Evolutionary conservation across 2,329 filamentous ascomycete species (phyloP), one percentile per base, ranked within the genome.

Genomic region (Pseudopithomyces chartarum): DNA sequence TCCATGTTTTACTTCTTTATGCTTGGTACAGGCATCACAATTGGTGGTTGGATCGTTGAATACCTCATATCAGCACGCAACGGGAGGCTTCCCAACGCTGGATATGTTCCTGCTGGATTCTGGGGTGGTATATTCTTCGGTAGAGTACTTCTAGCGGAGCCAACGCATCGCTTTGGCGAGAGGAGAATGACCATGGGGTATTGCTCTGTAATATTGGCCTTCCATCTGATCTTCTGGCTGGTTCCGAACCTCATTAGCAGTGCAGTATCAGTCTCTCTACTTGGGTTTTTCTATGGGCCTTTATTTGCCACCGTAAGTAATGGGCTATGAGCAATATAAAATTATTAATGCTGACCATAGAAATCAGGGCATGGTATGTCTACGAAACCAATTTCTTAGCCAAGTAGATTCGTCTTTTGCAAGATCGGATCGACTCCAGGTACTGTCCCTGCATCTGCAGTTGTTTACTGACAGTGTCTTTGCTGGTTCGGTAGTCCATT

Each of bases 1-100:
- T 85, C 85, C 47, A 52, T 86, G 1, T 88, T 87, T 69, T 89
- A 85, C 73, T 88, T 88, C 73, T 87, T 88, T 68, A 83, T 84
- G 50, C 75, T 89, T 0, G 86, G 87, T 0, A 81, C 80, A 0
- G 69, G 66, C 1, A 80, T 86, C 2, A 88, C 86, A 0, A 82
- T 84, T 11, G 78, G 79, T 20, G 85, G 87, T 1, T 89, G 86
- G 87, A 82, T 88, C 0, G 86, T 89, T 1, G 85, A 88, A 60
- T 89, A 86, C 54, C 78, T 89, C 2, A 82, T 88, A 6, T 79
- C 80, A 2, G 84, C 85, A n/a, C 82, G 86, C 0, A 75, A 82
- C 2, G 86, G 85, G 0, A 75, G 83, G 1, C 73, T 89, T 0
- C 77, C 82, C 0, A 76, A 82, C 17, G 83, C 87, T 70, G 86